A percentile compares a stretch with the other conserved stretches of the same genome.
These are phyloP conservation scores for Mycena alexandri DNA, from an alignment of 768 basidiomycete genomes.

Conservation along the genomic window DNA sequence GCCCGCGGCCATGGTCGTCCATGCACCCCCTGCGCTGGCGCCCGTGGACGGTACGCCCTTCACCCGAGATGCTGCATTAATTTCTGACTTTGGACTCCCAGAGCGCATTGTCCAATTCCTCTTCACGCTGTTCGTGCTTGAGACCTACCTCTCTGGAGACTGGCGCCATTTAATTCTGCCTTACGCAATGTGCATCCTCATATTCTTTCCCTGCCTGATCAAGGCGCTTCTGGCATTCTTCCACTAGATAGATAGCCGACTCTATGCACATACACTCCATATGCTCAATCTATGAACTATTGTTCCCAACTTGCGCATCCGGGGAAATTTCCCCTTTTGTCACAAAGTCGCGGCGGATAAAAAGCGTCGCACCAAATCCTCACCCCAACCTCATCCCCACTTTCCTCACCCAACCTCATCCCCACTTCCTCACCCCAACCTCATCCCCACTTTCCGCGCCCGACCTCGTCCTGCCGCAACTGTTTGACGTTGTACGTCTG, in stretches of 20 bases:
- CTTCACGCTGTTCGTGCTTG: too few species aligned
- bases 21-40: too few species aligned
- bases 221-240: constrained; percentile 9
- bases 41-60: too few species aligned
- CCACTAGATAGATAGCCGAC: constrained; percentile 16
- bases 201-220: constrained; percentile 15
- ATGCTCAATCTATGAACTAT: constrained; percentile 4
- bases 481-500: too few species aligned
- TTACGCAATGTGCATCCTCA: constrained; percentile 15
- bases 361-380: neutral
- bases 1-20: too few species aligned
- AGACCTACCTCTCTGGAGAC: too few species aligned
- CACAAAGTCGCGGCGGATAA: constrained; percentile 7
- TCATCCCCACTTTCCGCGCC: too few species aligned
- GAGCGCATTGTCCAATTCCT: too few species aligned
- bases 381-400: neutral
- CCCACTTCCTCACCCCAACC: too few species aligned
- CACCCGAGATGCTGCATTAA: too few species aligned
- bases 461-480: too few species aligned
- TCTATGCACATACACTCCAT: constrained; percentile 11
- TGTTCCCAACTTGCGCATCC: neutral
- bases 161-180: constrained; percentile 13
- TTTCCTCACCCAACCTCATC: neutral
- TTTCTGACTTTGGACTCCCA: too few species aligned
- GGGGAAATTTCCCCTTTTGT: constrained; percentile 1